Percentiles rank a stretch among this genome's conserved stretches.
Conservation (phyloP, 148 eudicot species). For the Rheum nobile region DNA sequence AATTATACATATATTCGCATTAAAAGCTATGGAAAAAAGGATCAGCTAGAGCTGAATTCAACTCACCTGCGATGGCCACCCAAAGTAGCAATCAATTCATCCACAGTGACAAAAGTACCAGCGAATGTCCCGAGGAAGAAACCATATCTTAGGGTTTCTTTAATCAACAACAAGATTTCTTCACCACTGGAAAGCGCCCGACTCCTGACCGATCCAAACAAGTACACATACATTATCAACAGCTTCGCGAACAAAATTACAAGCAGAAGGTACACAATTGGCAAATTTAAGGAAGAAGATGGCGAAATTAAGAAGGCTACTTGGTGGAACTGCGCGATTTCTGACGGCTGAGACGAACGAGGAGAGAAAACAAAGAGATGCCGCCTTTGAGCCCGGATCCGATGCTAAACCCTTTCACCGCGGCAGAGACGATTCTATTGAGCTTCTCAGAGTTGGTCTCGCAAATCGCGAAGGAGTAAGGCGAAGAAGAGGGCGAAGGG, state of each 20-base stretch:
- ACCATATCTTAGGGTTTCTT: conserved; percentile 88
- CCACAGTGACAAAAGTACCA: conserved; percentile 86
- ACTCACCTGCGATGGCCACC: conserved; percentile 85
- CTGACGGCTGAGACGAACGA: conserved; percentile 67
- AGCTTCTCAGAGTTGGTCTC: conserved; percentile 47
- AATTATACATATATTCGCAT: neutral
- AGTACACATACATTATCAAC: neutral
- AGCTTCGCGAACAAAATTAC: neutral
- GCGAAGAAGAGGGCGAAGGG: conserved; percentile 39
- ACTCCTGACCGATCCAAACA: conserved; percentile 10
- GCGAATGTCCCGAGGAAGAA: conserved; percentile 88
- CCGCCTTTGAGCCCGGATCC: conserved; percentile 98
- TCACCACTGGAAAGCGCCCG: conserved; percentile 52
- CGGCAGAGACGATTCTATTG: conserved; percentile 43
- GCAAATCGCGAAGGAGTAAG: conserved; percentile 30
- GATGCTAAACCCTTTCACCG: conserved; percentile 67
- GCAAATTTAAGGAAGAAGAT: neutral
- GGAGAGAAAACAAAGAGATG: conserved; percentile 65
- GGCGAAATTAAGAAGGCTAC: conserved; percentile 14
- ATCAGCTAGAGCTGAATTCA: neutral
- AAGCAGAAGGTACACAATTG: neutral
- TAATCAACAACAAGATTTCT: conserved; percentile 49
- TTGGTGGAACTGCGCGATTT: conserved; percentile 25
- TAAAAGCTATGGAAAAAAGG: neutral
- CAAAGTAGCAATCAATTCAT: conserved; percentile 68